These are phyloP conservation scores for Diaporthe citrichinensis DNA, from an alignment of 2,329 filamentous ascomycete genomes.

Conservation along the genomic window DNA sequence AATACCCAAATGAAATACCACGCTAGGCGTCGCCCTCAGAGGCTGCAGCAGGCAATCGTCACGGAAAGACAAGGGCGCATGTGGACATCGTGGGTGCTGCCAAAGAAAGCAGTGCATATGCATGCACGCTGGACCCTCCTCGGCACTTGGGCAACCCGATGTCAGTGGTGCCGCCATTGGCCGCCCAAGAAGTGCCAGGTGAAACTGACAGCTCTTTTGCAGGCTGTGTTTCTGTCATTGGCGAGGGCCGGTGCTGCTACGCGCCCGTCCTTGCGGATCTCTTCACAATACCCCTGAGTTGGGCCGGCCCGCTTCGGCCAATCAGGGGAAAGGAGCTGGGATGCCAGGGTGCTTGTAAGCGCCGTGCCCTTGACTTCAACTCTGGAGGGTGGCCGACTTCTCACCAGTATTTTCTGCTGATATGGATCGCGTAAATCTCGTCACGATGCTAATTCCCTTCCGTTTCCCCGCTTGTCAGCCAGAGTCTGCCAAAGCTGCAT, in stretches of 20 bases:
- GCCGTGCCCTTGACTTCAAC: constrained; percentile 32
- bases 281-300: constrained; percentile 38
- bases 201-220: constrained; percentile 30
- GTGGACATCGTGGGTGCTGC: constrained; percentile 34
- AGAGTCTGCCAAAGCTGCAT: not conserved
- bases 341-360: constrained; percentile 32
- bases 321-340: constrained; percentile 11
- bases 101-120: constrained; percentile 34
- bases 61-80: constrained; percentile 16
- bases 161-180: constrained; percentile 28
- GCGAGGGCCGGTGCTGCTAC: constrained; percentile 34
- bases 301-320: constrained; percentile 22
- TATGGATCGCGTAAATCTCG: not conserved
- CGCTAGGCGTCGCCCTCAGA: constrained; percentile 19
- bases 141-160: constrained; percentile 35
- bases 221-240: constrained; percentile 30
- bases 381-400: not conserved
- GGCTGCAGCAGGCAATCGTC: constrained; percentile 8
- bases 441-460: not conserved
- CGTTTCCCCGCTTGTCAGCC: not conserved
- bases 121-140: constrained; percentile 33
- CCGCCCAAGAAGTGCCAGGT: constrained; percentile 13
- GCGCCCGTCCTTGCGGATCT: constrained; percentile 38
- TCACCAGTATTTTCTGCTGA: constrained; percentile 18
- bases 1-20: constrained; percentile 28